Conservation (phyloP, 495 filamentous ascomycete genomes). For the Alectoria sarmentosa region DNA sequence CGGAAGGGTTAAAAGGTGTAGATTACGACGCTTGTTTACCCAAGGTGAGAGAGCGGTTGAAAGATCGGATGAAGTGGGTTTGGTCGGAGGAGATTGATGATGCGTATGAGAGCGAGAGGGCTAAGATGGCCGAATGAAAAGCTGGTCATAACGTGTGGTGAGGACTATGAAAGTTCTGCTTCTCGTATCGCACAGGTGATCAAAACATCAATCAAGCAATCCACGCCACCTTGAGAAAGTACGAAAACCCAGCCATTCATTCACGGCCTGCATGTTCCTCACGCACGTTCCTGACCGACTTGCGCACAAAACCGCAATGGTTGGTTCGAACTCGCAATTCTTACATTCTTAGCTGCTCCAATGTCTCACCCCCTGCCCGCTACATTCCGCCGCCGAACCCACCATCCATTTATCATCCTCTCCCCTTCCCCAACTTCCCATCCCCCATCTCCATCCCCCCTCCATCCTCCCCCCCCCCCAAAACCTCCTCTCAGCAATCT, state of each 20-base stretch:
- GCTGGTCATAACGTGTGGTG: too few species aligned
- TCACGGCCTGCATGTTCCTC: not conserved
- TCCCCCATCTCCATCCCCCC: not conserved
- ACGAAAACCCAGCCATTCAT: not conserved
- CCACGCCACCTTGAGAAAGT: not conserved
- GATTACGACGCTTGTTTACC: slow-evolving; percentile 30
- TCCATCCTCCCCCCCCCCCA: not conserved
- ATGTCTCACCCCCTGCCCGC: not conserved
- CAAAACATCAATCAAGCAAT: too few species aligned
- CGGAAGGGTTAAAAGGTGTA: slow-evolving; percentile 29
- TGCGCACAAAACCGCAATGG: not conserved
- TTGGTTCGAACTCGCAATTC: not conserved
- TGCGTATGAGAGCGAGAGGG: slow-evolving; percentile 24
- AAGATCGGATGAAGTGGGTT: slow-evolving; percentile 32
- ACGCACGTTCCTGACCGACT: not conserved
- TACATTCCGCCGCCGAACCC: not conserved
- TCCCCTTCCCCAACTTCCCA: not conserved
- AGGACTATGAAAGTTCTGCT: too few species aligned
- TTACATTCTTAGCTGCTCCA: not conserved
- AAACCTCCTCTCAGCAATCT: not conserved
- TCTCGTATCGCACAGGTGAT: too few species aligned
- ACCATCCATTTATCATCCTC: not conserved
- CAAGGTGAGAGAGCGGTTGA: slow-evolving; percentile 26
- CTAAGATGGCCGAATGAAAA: not conserved
- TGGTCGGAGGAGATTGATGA: slow-evolving; percentile 33